Percentiles rank a stretch among this genome's conserved stretches.
phyloP scores from a whole-genome alignment of 2,329 filamentous ascomycete genomes.

The Hypoxylon sp. region DNA sequence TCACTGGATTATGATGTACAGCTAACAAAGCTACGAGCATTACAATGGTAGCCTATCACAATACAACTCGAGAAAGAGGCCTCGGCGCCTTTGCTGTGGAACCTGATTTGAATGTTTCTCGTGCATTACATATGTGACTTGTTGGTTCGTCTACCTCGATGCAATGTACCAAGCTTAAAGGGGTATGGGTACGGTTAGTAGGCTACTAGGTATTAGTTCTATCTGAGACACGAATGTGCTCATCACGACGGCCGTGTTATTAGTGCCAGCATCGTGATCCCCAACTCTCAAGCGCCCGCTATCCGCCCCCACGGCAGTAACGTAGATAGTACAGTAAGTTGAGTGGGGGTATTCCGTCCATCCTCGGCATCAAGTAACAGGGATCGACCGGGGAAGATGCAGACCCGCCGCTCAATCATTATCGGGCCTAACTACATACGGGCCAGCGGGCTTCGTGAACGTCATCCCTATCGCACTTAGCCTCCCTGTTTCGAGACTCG shows the following conservation, averaged over 20 bases:
- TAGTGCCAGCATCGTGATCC: conserved; percentile 3
- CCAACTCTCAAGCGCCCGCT: conserved; percentile 7
- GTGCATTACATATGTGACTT: conserved; percentile 12
- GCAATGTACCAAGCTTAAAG: not conserved
- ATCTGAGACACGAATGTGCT: conserved; percentile 4
- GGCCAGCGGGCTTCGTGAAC: conserved; percentile 13
- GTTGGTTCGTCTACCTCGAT: not conserved
- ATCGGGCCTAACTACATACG: conserved; percentile 14
- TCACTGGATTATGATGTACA: conserved; percentile 6
- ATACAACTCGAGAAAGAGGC: conserved; percentile 12
- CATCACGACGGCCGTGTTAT: conserved; percentile 8
- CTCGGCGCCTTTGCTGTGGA: not conserved
- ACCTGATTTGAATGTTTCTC: not conserved
- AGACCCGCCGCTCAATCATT: conserved; percentile 12
- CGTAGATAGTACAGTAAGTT: not conserved
- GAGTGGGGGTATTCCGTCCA: conserved; percentile 4
- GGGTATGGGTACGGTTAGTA: conserved; percentile 7
- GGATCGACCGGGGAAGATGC: not conserved
- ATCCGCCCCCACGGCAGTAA: conserved; percentile 14
- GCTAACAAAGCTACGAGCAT: conserved; percentile 5
- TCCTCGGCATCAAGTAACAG: not conserved
- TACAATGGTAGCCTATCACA: conserved; percentile 12
- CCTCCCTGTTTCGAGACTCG: conserved; percentile 15
- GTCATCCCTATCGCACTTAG: not conserved
- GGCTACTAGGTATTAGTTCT: not conserved